Evolutionary conservation across 2,329 filamentous ascomycete species (phyloP).

Genomic region (Fusarium drepaniforme): DNA sequence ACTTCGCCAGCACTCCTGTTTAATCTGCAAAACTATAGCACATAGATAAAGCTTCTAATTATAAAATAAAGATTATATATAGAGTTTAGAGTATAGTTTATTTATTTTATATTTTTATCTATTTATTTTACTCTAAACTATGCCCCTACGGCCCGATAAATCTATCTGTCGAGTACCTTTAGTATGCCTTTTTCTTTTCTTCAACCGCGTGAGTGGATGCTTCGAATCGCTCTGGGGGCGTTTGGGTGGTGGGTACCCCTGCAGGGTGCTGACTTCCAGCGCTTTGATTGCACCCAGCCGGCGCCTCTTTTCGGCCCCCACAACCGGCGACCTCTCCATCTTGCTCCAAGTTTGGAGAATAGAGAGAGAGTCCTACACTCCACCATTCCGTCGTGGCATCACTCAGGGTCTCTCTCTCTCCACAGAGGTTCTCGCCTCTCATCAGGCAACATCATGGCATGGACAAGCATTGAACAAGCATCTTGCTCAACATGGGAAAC

Average conservation of each 20-base stretch:
- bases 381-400: not conserved
- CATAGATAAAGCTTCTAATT: no score
- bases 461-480: not conserved
- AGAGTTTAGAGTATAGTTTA: no score
- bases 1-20: no score
- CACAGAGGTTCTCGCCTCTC: conserved; percentile 22
- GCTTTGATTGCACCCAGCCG: not conserved
- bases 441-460: conserved; percentile 2
- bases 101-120: no score
- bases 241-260: not conserved
- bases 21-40: no score
- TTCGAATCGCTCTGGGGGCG: conserved; percentile 15
- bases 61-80: no score
- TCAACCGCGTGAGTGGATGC: not conserved
- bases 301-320: conserved; percentile 6
- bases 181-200: no score
- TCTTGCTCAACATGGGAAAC: not conserved
- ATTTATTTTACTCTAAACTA: no score
- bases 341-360: not conserved
- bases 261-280: not conserved
- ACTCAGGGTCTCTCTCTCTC: conserved; percentile 8
- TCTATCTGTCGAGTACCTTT: no score
- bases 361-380: not conserved
- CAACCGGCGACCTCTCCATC: not conserved
- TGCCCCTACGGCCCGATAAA: no score